Percentiles rank a stretch among this genome's conserved stretches.
These are phyloP conservation scores for Aureobasidium sp. DNA, from an alignment of 2,329 filamentous ascomycete species.

Conservation along the genomic window DNA sequence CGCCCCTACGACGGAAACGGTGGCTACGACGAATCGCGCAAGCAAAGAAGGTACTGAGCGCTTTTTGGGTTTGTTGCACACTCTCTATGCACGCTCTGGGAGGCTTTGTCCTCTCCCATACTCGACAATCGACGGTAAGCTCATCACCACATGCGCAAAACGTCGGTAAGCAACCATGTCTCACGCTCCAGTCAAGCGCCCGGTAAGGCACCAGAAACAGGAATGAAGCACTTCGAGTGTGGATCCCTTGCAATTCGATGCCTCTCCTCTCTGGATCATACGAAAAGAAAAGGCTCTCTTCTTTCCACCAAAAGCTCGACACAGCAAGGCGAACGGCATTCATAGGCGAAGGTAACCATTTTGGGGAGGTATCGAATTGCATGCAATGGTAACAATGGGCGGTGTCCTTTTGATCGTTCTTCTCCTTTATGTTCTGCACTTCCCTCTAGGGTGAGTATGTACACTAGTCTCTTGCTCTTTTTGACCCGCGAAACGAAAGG, in stretches of 20 bases:
- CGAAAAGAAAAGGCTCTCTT: background rate
- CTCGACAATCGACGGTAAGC: constrained; percentile 7
- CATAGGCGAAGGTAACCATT: constrained; percentile 3
- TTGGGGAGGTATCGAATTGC: constrained; percentile 3
- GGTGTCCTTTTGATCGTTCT: background rate
- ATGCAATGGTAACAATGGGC: background rate
- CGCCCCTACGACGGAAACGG: constrained; percentile 57
- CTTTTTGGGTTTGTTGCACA: constrained; percentile 1
- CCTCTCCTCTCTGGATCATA: background rate
- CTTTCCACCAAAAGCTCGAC: background rate
- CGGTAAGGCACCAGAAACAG: constrained; percentile 9
- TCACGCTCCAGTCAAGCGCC: constrained; percentile 7
- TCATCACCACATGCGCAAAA: constrained; percentile 4
- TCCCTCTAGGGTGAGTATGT: constrained; percentile 7
- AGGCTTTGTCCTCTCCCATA: background rate
- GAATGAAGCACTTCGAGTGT: background rate
- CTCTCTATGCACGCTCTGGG: background rate
- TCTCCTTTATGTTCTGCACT: background rate
- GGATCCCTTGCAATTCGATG: background rate
- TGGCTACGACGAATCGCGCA: constrained; percentile 66
- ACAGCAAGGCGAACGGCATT: background rate
- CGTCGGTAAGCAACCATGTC: constrained; percentile 11
- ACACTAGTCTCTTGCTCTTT: background rate
- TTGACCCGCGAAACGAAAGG: background rate
- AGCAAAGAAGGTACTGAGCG: constrained; percentile 50